A percentile compares a stretch with the other conserved stretches of the same genome.
These are phyloP conservation scores for Fagopyrum tataricum DNA, from an alignment of 148 eudicot species.

Conservation along the genomic window DNA sequence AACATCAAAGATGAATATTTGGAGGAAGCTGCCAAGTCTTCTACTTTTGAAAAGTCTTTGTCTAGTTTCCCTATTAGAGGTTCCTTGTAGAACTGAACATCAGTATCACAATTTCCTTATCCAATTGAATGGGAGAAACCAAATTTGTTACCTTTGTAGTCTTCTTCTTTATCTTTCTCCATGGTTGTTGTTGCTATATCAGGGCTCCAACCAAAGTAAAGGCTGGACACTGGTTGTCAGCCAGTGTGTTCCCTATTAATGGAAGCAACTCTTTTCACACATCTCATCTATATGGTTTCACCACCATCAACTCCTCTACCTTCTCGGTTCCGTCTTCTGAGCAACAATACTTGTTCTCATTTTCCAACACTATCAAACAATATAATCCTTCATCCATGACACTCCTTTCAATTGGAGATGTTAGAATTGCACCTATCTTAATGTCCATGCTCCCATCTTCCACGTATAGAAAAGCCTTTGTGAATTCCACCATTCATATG, in stretches of 20 bases:
- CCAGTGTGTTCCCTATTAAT: not conserved
- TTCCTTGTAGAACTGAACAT: too few relatives aligned
- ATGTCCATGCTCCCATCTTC: not conserved
- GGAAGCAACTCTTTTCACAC: not conserved
- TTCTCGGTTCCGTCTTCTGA: not conserved
- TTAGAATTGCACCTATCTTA: not conserved
- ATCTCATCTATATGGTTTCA: slow-evolving; percentile 14
- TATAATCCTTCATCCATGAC: not conserved
- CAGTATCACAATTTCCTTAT: too few relatives aligned
- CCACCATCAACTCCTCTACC: not conserved
- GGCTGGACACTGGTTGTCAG: not conserved
- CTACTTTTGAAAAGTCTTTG: too few relatives aligned
- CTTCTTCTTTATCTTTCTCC: not conserved
- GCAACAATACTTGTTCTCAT: not conserved
- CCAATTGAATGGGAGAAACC: not conserved
- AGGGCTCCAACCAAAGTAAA: not conserved
- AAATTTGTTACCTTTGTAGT: not conserved
- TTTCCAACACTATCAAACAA: not conserved
- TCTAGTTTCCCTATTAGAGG: too few relatives aligned
- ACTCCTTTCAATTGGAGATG: slow-evolving; percentile 1
- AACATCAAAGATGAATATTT: too few relatives aligned
- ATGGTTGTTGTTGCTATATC: not conserved
- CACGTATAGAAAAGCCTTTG: not conserved
- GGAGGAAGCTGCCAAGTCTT: too few relatives aligned
- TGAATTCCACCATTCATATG: slow-evolving; percentile 1